Evolutionary conservation across 2,329 filamentous ascomycete species (phyloP), one percentile per base, ranked within the genome.

Genomic region (Epichloe festucae): DNA sequence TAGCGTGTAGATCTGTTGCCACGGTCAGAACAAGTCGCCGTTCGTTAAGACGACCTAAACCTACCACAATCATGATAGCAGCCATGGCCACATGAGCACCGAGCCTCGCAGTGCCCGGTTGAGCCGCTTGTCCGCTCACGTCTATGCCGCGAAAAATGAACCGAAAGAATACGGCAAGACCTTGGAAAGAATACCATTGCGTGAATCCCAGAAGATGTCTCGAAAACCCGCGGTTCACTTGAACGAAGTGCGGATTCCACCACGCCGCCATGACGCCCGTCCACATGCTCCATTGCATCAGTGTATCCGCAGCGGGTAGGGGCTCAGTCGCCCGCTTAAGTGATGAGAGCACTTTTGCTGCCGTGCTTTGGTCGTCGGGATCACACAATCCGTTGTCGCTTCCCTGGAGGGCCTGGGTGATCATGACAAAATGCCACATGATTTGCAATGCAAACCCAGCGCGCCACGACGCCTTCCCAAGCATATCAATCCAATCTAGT

Each of bases 201-300:
- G 72, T 69, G 12, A 87, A 74, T 0, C 83, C 82, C 3, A 74
- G 63, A 35, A 87, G 71, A 52, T 78, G 81, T 55, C 69, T 74
- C 31, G 73, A 77, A 62, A 76, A 84, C 51, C 79, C 82, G n/a
- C 76, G 72, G 36, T 73, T 70, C 3, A 75, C 77, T 58, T 82
- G 73, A 36, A 78, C 73, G 56, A 86, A 78, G 53, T 76, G 76
- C 0, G 82, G 82, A 55, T 87, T 87, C 84, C 84, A 87, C 75
- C 80, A 84, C 12, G 76, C 65, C 3, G 80, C 75, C 17, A 75
- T 58, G 3, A 79, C 56, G 38, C 75, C 76, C 12, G 74, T 65
- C 49, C 67, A 58, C 19, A 83, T 65, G 19, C 76, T 71, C 59
- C 72, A 71, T 49, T 69, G 69, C 35, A 76, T 68, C 44, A 78